Percentiles rank a stretch among this genome's conserved stretches.
phyloP scores from a whole-genome alignment of 805 yeast genomes.

The Martiniozyma abietophila region DNA sequence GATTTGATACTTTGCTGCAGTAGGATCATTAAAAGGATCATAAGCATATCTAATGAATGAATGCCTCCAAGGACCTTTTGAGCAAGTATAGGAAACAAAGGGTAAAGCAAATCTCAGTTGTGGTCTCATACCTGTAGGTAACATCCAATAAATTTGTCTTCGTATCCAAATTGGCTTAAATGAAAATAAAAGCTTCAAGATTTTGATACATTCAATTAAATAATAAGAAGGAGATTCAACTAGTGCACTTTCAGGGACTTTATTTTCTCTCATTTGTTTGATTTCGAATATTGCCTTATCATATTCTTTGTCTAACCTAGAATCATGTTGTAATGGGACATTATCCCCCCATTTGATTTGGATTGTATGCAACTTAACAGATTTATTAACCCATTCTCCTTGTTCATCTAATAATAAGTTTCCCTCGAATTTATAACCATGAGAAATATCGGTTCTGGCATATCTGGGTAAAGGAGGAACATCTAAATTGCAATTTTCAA shows the following conservation, averaged over 20 bases:
- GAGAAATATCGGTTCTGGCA: constrained; percentile 68
- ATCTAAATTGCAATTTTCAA: constrained; percentile 34
- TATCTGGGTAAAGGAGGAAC: constrained; percentile 84
- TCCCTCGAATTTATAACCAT: constrained; percentile 65
- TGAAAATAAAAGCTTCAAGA: constrained; percentile 43
- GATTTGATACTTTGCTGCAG: constrained; percentile 63
- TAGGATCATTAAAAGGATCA: constrained; percentile 54
- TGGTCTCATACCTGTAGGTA: constrained; percentile 36
- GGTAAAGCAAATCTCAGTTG: constrained; percentile 72
- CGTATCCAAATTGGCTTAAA: constrained; percentile 81
- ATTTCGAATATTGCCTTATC: constrained; percentile 28
- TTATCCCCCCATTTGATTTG: constrained; percentile 40
- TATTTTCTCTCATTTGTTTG: constrained; percentile 21
- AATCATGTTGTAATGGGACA: constrained; percentile 43
- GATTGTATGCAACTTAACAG: constrained; percentile 44
- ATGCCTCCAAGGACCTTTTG: constrained; percentile 93
- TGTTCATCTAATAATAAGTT: constrained; percentile 55
- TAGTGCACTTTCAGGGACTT: constrained; percentile 17
- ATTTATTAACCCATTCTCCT: constrained; percentile 38
- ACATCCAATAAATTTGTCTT: constrained; percentile 51
- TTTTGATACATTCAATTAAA: constrained; percentile 35
- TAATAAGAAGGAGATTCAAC: constrained; percentile 24
- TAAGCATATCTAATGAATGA: constrained; percentile 71
- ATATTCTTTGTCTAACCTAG: constrained; percentile 38
- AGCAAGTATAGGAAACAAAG: constrained; percentile 68